Evolutionary conservation across 2,329 filamentous ascomycete species (phyloP).

Genomic region (Microcyclosporella mali): DNA sequence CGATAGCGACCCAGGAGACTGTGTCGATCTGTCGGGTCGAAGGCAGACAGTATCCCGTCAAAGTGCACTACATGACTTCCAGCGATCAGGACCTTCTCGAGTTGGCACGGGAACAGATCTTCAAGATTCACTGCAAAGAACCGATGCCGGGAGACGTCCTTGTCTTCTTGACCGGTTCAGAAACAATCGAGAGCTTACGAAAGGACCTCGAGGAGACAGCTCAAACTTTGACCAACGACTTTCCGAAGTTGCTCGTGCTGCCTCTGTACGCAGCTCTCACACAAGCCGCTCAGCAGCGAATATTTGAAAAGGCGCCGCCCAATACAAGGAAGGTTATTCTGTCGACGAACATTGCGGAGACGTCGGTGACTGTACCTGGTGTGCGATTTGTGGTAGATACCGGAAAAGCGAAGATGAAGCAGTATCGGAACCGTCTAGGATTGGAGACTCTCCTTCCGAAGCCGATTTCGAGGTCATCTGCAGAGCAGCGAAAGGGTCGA

Average conservation of each 20-base stretch:
- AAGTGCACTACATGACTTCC: constrained; percentile 69
- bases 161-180: constrained; percentile 86
- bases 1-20: neutral
- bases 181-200: constrained; percentile 80
- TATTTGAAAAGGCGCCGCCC: constrained; percentile 69
- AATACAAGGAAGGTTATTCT: constrained; percentile 85
- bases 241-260: constrained; percentile 53
- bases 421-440: constrained; percentile 75
- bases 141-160: constrained; percentile 90
- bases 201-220: constrained; percentile 76
- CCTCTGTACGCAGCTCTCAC: constrained; percentile 88
- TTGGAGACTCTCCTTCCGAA: constrained; percentile 88
- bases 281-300: constrained; percentile 75
- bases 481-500: constrained; percentile 83
- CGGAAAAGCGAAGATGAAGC: constrained; percentile 90
- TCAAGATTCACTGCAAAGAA: constrained; percentile 80
- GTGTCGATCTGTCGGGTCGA: constrained; percentile 57
- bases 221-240: constrained; percentile 52
- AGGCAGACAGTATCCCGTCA: constrained; percentile 81
- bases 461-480: constrained; percentile 86
- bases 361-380: constrained; percentile 89
- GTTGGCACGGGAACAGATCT: constrained; percentile 70
- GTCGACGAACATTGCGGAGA: constrained; percentile 97
- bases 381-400: constrained; percentile 88
- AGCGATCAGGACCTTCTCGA: constrained; percentile 82